Evolutionary conservation across 1,284 basidiomycete species (phyloP).

Genomic region (Ustilago trichophora): DNA sequence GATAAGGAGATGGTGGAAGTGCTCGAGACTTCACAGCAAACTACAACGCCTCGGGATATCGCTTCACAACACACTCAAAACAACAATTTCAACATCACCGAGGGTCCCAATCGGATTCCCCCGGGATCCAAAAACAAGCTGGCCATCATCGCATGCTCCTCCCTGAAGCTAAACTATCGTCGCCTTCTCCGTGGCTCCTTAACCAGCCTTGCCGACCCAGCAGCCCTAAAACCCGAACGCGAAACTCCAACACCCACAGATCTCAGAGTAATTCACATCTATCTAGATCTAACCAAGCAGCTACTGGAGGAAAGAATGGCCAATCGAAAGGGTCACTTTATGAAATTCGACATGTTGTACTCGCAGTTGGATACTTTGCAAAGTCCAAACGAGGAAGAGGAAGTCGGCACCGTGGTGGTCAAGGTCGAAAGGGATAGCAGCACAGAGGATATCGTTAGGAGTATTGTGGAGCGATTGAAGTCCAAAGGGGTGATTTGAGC

Average conservation of each 20-base stretch:
- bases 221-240: slow-evolving; percentile 23
- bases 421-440: slow-evolving; percentile 6
- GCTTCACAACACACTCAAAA: neutral
- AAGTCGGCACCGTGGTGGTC: slow-evolving; percentile 14
- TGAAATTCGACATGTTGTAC: slow-evolving; percentile 87
- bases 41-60: neutral
- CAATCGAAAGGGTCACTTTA: slow-evolving; percentile 81
- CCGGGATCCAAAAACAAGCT: neutral
- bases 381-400: slow-evolving; percentile 69
- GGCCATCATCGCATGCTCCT: slow-evolving; percentile 82
- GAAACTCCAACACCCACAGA: neutral
- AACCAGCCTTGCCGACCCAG: slow-evolving; percentile 66
- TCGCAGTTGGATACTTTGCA: slow-evolving; percentile 84
- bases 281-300: slow-evolving; percentile 77
- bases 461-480: neutral
- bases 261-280: slow-evolving; percentile 77
- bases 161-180: slow-evolving; percentile 82
- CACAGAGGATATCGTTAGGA: slow-evolving; percentile 12
- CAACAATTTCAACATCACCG: too few relatives aligned
- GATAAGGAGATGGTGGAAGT: slow-evolving; percentile 16
- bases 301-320: slow-evolving; percentile 77
- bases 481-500: too few relatives aligned
- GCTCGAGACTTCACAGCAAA: slow-evolving; percentile 14
- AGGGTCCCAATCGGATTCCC: too few relatives aligned
- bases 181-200: slow-evolving; percentile 74